These are phyloP conservation scores for Lizanozyma gosingica DNA, from an alignment of 1,139 yeast species.

Conservation along the genomic window DNA sequence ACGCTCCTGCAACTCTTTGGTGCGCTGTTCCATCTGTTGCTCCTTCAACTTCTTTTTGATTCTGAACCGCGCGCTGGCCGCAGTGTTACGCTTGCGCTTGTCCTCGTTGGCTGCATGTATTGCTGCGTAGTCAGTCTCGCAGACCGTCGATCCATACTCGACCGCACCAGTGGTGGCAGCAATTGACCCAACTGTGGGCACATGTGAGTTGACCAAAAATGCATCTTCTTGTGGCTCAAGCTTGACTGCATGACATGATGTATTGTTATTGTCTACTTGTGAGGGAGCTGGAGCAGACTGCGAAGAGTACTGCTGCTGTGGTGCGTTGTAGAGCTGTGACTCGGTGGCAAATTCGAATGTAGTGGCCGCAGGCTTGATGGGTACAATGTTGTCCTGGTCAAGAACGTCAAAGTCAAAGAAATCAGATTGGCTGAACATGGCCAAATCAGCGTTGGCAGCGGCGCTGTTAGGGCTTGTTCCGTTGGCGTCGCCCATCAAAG, in stretches of 20 bases:
- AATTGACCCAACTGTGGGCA: no score
- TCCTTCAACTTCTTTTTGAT: slow-evolving; percentile 77
- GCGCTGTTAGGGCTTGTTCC: not conserved
- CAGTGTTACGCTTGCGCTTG: slow-evolving; percentile 68
- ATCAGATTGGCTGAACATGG: not conserved
- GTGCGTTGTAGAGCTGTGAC: no score
- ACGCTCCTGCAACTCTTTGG: slow-evolving; percentile 53
- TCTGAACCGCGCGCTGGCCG: slow-evolving; percentile 75
- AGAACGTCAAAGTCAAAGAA: not conserved
- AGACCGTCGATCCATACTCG: slow-evolving; percentile 1
- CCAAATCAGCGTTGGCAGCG: not conserved
- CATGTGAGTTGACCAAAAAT: no score
- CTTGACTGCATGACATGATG: no score
- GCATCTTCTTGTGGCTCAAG: not conserved
- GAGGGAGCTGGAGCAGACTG: no score
- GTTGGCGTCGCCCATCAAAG: not conserved
- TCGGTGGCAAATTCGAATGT: not conserved
- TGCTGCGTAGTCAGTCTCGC: not conserved
- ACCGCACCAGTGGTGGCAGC: no score
- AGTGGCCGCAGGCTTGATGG: not conserved
- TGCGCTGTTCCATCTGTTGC: slow-evolving; percentile 69
- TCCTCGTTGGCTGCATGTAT: slow-evolving; percentile 36
- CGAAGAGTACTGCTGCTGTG: no score
- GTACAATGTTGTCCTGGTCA: not conserved
- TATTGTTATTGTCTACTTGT: not conserved